These are phyloP conservation scores for Pyricularia sp. DNA, from an alignment of 2,329 filamentous ascomycete genomes.

Conservation along the genomic window DNA sequence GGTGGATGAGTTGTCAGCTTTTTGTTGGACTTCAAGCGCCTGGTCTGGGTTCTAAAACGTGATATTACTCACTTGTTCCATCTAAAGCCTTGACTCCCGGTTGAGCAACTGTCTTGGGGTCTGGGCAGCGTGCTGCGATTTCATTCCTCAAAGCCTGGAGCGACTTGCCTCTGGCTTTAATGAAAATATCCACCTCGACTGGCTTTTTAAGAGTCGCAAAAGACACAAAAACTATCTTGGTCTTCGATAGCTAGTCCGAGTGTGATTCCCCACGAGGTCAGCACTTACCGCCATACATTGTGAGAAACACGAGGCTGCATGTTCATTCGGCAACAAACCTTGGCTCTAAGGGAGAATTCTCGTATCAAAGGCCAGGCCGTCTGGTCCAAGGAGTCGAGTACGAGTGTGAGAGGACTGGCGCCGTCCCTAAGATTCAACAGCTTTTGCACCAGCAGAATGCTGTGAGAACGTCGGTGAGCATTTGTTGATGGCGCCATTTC, in stretches of 20 bases:
- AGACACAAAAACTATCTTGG: slow-evolving; percentile 66
- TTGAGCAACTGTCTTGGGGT: slow-evolving; percentile 23
- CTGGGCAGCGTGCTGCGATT: slow-evolving; percentile 43
- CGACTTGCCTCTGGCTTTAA: slow-evolving; percentile 53
- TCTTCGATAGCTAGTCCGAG: slow-evolving; percentile 43
- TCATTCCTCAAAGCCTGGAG: slow-evolving; percentile 49
- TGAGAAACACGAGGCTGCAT: not conserved
- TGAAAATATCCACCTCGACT: slow-evolving; percentile 54
- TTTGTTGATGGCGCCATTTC: slow-evolving; percentile 14
- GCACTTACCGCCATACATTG: not conserved
- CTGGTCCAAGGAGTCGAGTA: slow-evolving; percentile 81
- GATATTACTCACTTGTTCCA: slow-evolving; percentile 29
- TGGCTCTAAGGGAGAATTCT: slow-evolving; percentile 69
- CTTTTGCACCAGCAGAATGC: slow-evolving; percentile 18
- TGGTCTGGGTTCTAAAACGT: not conserved
- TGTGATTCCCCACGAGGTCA: not conserved
- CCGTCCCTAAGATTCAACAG: slow-evolving; percentile 21
- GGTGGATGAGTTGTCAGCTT: not conserved
- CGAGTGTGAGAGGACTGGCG: slow-evolving; percentile 75
- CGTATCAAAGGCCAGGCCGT: slow-evolving; percentile 57
- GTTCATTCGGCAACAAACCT: slow-evolving; percentile 36
- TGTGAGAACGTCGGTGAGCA: slow-evolving; percentile 16
- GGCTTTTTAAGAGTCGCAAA: slow-evolving; percentile 65
- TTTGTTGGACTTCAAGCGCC: slow-evolving; percentile 9
- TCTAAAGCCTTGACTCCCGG: slow-evolving; percentile 11